Percentiles rank a stretch among this genome's conserved stretches.
These are phyloP conservation scores for Cordyceps farinosa DNA, from an alignment of 2,329 filamentous ascomycete genomes.

Conservation along the genomic window DNA sequence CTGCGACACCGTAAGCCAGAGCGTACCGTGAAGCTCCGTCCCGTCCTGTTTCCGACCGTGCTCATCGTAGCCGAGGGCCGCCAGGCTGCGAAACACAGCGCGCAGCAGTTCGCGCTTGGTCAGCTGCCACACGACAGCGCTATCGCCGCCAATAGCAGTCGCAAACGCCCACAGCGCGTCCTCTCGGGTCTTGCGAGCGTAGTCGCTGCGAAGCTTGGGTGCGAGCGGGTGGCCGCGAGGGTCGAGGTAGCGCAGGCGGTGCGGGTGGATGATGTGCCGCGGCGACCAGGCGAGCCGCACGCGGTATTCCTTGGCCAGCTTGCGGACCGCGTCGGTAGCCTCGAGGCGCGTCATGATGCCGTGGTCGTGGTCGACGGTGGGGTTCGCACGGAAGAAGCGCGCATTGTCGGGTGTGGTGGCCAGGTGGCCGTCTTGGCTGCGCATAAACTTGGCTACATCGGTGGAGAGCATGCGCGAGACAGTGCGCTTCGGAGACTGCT, in stretches of 20 bases:
- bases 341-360: conserved; percentile 10
- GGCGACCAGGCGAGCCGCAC: conserved; percentile 27
- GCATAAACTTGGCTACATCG: conserved; percentile 14
- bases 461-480: conserved; percentile 3
- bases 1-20: conserved; percentile 25
- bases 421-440: background rate
- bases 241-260: conserved; percentile 32
- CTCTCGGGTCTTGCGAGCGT: conserved; percentile 26
- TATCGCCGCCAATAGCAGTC: conserved; percentile 17
- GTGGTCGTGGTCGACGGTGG: conserved; percentile 19
- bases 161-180: conserved; percentile 34
- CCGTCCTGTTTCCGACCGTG: conserved; percentile 7
- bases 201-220: conserved; percentile 25
- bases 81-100: conserved; percentile 28
- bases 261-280: conserved; percentile 32
- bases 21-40: conserved; percentile 25
- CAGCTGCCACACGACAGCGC: conserved; percentile 27
- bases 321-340: conserved; percentile 10
- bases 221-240: conserved; percentile 32
- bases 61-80: conserved; percentile 25
- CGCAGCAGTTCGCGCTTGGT: conserved; percentile 26
- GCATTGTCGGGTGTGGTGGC: conserved; percentile 23
- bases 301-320: conserved; percentile 22
- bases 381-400: conserved; percentile 11
- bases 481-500: background rate